A percentile compares a stretch with the other conserved stretches of the same genome.
These are phyloP conservation scores for Quercus alba DNA, from an alignment of 306 rosid genomes.

Conservation along the genomic window DNA sequence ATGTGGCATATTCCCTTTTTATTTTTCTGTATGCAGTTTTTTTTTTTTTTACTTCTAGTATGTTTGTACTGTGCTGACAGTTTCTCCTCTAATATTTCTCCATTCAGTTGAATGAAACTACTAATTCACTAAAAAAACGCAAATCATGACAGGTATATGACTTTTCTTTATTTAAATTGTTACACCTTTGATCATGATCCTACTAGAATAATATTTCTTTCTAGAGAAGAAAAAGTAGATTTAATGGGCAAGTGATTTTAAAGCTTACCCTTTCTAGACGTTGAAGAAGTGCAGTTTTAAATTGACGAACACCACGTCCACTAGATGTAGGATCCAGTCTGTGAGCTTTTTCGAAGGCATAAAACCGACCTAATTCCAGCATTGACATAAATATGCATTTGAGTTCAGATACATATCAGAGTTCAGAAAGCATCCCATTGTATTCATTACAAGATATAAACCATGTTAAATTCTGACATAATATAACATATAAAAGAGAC, in stretches of 20 bases:
- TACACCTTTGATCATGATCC: not conserved
- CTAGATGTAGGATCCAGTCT: conserved; percentile 86
- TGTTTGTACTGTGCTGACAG: not conserved
- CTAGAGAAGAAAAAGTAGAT: not conserved
- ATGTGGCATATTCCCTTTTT: not conserved
- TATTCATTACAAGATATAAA: not conserved
- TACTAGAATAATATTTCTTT: not conserved
- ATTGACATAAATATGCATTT: conserved; percentile 15
- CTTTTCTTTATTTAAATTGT: not conserved
- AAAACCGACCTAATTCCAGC: conserved; percentile 79
- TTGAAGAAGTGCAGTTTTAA: conserved; percentile 97
- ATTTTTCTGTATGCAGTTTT: too few species aligned
- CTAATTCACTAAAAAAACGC: not conserved
- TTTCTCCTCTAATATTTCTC: not conserved
- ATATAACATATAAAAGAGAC: conserved; percentile 12
- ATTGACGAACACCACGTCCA: conserved; percentile 98
- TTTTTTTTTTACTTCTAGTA: not conserved
- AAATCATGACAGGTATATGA: not conserved
- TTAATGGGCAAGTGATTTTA: conserved; percentile 14
- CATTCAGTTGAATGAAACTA: not conserved
- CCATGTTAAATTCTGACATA: not conserved
- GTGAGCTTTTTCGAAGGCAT: conserved; percentile 97
- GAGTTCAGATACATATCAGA: conserved; percentile 14
- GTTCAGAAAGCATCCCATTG: conserved; percentile 3
- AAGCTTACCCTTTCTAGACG: conserved; percentile 81